A percentile compares a stretch with the other conserved stretches of the same genome.
phyloP scores from a whole-genome alignment of 768 basidiomycete species.

The Tremella mesenterica region DNA sequence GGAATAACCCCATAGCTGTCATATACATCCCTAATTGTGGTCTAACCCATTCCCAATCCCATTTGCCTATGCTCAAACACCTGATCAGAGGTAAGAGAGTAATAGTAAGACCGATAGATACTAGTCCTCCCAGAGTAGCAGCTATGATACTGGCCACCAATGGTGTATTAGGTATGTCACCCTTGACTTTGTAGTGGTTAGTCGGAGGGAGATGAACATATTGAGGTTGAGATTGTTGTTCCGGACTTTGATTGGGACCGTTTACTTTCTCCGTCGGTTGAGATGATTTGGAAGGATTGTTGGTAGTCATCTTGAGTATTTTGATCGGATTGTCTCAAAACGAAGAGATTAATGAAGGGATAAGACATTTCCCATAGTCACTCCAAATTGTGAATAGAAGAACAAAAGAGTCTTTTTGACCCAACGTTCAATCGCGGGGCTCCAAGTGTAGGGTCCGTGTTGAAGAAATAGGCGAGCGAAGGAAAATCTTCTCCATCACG shows the following conservation, averaged over 20 bases:
- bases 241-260: too few species aligned
- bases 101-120: slow-evolving; percentile 52
- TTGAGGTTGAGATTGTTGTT: too few species aligned
- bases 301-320: too few species aligned
- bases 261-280: too few species aligned
- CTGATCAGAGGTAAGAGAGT: neutral
- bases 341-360: too few species aligned
- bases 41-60: slow-evolving; percentile 55
- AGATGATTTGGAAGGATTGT: too few species aligned
- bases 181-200: slow-evolving; percentile 45
- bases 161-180: slow-evolving; percentile 81
- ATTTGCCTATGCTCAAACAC: slow-evolving; percentile 13
- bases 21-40: slow-evolving; percentile 75
- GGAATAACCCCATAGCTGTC: slow-evolving; percentile 75
- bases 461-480: too few species aligned
- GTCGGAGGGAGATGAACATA: slow-evolving; percentile 25
- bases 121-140: slow-evolving; percentile 70
- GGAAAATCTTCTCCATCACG: too few species aligned
- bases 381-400: too few species aligned
- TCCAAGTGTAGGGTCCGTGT: too few species aligned
- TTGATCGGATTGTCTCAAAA: too few species aligned
- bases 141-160: slow-evolving; percentile 67
- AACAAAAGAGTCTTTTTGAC: neutral
- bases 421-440: neutral
- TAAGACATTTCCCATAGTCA: too few species aligned